phyloP scores from a whole-genome alignment of 2,329 filamentous ascomycete genomes.

The Xylariaceae sp. region DNA sequence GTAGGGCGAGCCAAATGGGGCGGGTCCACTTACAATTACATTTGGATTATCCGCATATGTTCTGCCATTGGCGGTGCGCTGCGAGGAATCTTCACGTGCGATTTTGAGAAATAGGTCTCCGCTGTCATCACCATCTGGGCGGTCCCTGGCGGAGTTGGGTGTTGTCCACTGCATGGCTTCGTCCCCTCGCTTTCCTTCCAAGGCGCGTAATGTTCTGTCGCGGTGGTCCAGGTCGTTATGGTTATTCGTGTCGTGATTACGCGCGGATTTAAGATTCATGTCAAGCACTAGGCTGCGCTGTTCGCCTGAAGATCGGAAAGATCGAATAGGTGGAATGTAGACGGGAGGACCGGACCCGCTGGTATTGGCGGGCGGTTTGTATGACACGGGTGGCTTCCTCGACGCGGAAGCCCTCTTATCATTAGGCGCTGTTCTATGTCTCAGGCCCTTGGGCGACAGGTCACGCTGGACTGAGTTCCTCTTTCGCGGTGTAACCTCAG shows the following conservation, averaged over 20 bases:
- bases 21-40: slow-evolving; percentile 43
- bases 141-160: slow-evolving; percentile 38
- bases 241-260: slow-evolving; percentile 43
- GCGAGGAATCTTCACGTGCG: slow-evolving; percentile 49
- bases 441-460: slow-evolving; percentile 43
- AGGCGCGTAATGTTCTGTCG: slow-evolving; percentile 48
- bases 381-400: slow-evolving; percentile 48
- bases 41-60: slow-evolving; percentile 37
- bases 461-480: slow-evolving; percentile 44
- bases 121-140: slow-evolving; percentile 47
- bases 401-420: slow-evolving; percentile 44
- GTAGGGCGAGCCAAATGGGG: slow-evolving; percentile 11
- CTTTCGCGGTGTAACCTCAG: slow-evolving; percentile 35
- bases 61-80: slow-evolving; percentile 37
- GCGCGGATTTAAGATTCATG: slow-evolving; percentile 45
- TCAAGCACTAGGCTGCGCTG: slow-evolving; percentile 52
- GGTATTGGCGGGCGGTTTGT: slow-evolving; percentile 39
- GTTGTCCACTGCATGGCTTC: slow-evolving; percentile 40
- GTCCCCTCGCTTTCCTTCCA: slow-evolving; percentile 45
- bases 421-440: slow-evolving; percentile 42
- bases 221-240: slow-evolving; percentile 44
- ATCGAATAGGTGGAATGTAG: slow-evolving; percentile 50
- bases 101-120: slow-evolving; percentile 58
- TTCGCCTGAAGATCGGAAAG: slow-evolving; percentile 54
- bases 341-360: slow-evolving; percentile 30